Evolutionary conservation across 1,284 basidiomycete genomes (phyloP), one percentile per base, ranked within the genome.

Genomic region (Cerrena zonata): DNA sequence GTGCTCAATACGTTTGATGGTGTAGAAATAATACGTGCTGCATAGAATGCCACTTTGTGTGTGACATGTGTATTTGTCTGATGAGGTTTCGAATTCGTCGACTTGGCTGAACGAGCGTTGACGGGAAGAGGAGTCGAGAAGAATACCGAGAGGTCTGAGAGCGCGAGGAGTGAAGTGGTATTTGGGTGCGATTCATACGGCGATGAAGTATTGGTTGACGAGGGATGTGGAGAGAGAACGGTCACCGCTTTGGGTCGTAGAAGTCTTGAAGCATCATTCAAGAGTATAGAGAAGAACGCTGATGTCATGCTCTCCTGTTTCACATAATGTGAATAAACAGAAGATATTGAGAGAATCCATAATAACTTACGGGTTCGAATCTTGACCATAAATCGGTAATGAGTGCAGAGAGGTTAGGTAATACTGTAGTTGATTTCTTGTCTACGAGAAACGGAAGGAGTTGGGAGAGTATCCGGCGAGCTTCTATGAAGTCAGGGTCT

Each of bases 391-490:
- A 60, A 52, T 82, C 78, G 3, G 75, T 76, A n/a, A 79, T 67
- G 4, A 76, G 72, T 18, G 72, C 72, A 18, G 73, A 70, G 30
- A 87, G 60, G 42, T 71, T 75, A 3, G 66, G 55, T 52, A 81
- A 72, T 3, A 79, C 55, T 13, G 70, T 69, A 18, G 66, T 79
- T 2, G 85, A 80, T 58, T 71, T 78, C 38, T 71, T 73, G 40
- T 84, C 78, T 0, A 67, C 62, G 10, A 89, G 66, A 60, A 89
- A 89, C 7, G 88, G 84, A 2, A 78, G 72, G 24, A 81, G 68
- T 30, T 69, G 66, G 1, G 75, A 68, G 13, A 89, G 57, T 23
- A 80, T 59, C 12, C 67, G 64, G 24, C 69, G 71, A 2, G 78
- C 77, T 54, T 77, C 78, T 5, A 59, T 56, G 43, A 61, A 62